Evolutionary conservation across 495 filamentous ascomycete species (phyloP).

Genomic region (Arthonia radiata): DNA sequence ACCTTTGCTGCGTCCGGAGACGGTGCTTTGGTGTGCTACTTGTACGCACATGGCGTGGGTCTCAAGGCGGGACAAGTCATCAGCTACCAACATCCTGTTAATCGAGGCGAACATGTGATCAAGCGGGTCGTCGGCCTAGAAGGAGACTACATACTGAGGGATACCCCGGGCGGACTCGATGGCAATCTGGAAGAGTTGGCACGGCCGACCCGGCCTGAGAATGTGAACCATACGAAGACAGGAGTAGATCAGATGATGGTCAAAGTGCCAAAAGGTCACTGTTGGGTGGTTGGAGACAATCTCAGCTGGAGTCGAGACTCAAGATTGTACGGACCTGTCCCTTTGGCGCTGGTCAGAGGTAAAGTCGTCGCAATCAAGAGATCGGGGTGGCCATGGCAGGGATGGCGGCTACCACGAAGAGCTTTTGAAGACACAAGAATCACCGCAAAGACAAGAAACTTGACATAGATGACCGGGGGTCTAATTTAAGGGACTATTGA

Average conservation of each 20-base stretch:
- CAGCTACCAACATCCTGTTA: background rate
- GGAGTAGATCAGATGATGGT: too few relatives aligned
- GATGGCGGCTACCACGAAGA: background rate
- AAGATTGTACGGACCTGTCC: background rate
- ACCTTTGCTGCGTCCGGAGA: background rate
- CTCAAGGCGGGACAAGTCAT: background rate
- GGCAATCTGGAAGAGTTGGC: conserved; percentile 1
- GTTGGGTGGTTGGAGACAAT: background rate
- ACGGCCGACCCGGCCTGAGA: too few relatives aligned
- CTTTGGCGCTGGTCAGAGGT: background rate
- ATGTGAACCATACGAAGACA: background rate
- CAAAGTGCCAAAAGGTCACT: background rate
- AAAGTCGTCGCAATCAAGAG: background rate
- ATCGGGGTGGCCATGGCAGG: background rate
- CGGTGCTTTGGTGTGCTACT: background rate
- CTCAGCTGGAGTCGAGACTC: background rate
- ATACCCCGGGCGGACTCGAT: background rate
- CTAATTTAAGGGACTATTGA: conserved; percentile 1
- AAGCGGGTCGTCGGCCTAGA: background rate
- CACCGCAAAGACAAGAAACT: background rate
- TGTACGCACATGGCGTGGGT: background rate
- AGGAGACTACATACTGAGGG: background rate
- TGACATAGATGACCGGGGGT: background rate
- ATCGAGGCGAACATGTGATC: background rate
- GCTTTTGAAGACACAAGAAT: background rate